Base-by-base conservation (phyloP, 2,329 filamentous ascomycete genomes). In the Myriosclerotinia scirpicola region DNA sequence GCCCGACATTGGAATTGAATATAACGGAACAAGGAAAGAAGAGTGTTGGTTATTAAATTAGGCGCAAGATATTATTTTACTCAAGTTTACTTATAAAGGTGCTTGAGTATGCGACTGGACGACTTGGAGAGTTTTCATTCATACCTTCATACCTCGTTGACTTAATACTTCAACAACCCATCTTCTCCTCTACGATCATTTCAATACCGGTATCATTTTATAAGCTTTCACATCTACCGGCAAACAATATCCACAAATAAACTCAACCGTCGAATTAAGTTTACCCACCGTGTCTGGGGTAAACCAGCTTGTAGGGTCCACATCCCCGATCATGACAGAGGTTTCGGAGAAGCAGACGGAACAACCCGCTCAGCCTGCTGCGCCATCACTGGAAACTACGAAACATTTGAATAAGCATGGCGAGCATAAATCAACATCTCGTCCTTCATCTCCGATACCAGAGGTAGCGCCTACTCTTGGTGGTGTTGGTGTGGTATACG, bases 291-390 rank as follows among this genome's bases (percentile, higher is more conserved):
- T 53, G 46, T 46, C 64, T 46, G 64, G 64, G 64, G 54, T 53
- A 65, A 53, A 38, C 34, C 64, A 38, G 22, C 36, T 42, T 53
- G 14, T 5, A 50, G 26, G 62, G 34, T 52, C 40, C 40, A 65
- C 53, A 38, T 42, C 53, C 9, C 54, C 70, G 71, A 70, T 69
- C 69, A 71, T 69, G 66, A 40, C 69, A 17, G 61, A 60, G 2
- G 4, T 48, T 50, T 53, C 63, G 46, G 50, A 58, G 26, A 66
- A 60, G 36, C 44, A 65, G 30, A 64, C 67, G 34, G 64, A 56
- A 38, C 64, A 62, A 56, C 34, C 59, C 63, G 63, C 66, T 66
- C 61, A 62, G 12, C 22, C 64, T 44, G 15, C n/a, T 38, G 34
- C 53, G 46, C 30, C 55, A 65, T 46, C 55, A 15, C 17, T 44